Evolutionary conservation across 2,329 filamentous ascomycete species (phyloP).

Genomic region (Colletotrichum sp.): DNA sequence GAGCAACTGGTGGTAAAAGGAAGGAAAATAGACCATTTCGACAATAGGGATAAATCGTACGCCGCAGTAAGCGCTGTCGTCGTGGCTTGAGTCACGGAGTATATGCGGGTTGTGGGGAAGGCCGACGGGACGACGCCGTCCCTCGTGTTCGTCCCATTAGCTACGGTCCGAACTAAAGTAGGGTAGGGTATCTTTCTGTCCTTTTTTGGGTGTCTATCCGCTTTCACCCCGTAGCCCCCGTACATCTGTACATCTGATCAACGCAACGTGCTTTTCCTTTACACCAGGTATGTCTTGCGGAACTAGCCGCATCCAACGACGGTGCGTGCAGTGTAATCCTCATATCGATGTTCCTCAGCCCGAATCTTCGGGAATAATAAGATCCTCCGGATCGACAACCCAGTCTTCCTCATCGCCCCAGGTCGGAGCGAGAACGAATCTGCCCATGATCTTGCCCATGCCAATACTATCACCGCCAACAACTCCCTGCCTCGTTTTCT

Average conservation of each 20-base stretch:
- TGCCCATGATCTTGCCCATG: slow-evolving; percentile 68
- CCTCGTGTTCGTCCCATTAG: slow-evolving; percentile 13
- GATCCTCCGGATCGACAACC: slow-evolving; percentile 45
- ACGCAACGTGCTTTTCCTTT: neutral
- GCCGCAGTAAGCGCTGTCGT: neutral
- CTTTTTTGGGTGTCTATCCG: neutral
- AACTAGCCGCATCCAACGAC: neutral
- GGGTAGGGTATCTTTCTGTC: slow-evolving; percentile 21
- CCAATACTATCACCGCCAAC: slow-evolving; percentile 58
- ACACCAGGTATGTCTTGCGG: neutral
- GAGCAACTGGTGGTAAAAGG: neutral
- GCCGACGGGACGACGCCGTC: slow-evolving; percentile 11
- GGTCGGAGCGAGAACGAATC: slow-evolving; percentile 64
- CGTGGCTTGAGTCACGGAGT: slow-evolving; percentile 4
- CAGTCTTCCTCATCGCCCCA: slow-evolving; percentile 65
- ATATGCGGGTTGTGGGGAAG: slow-evolving; percentile 19
- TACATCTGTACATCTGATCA: neutral
- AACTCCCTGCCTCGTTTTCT: slow-evolving; percentile 49
- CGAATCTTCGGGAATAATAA: neutral
- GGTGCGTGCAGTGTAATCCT: neutral
- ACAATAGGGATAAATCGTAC: neutral
- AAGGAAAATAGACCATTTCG: neutral
- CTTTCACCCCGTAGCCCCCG: neutral
- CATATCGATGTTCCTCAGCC: neutral
- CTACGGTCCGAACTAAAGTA: slow-evolving; percentile 5